phyloP scores from a whole-genome alignment of 371 early-diverging fungal genomes.

The Lichtheimia corymbifera region DNA sequence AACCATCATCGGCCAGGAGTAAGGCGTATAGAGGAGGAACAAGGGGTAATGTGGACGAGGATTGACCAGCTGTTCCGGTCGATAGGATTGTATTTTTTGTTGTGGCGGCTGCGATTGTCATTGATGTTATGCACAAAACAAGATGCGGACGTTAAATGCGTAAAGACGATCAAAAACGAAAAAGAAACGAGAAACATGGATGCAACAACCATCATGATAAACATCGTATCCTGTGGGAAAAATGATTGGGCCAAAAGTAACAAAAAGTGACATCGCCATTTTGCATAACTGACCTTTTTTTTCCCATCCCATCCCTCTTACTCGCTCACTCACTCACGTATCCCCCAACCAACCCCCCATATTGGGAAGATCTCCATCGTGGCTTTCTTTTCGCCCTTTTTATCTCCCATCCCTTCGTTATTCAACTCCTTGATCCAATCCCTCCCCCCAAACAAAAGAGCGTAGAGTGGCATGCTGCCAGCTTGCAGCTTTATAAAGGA shows the following conservation, averaged over 20 bases:
- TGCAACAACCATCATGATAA: neutral
- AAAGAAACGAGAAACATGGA: slow-evolving; percentile 7
- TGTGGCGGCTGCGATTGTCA: slow-evolving; percentile 5
- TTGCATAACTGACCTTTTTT: too few relatives aligned
- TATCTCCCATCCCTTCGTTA: neutral
- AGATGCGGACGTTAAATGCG: neutral
- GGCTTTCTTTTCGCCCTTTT: slow-evolving; percentile 3
- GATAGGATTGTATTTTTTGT: slow-evolving; percentile 1
- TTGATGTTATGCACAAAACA: slow-evolving; percentile 1
- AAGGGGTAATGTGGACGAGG: too few relatives aligned
- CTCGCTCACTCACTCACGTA: too few relatives aligned
- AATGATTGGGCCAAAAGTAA: too few relatives aligned
- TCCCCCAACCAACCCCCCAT: too few relatives aligned
- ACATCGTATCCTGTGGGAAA: neutral
- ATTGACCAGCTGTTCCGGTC: neutral
- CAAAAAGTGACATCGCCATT: too few relatives aligned
- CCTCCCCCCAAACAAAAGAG: slow-evolving; percentile 7
- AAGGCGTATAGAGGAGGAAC: slow-evolving; percentile 40
- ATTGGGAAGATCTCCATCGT: neutral
- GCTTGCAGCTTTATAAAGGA: neutral
- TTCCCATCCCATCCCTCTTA: too few relatives aligned
- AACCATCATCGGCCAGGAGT: slow-evolving; percentile 59
- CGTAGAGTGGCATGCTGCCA: neutral
- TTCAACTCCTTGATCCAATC: neutral
- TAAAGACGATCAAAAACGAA: too few relatives aligned